A percentile compares a stretch with the other conserved stretches of the same genome.
Evolutionary conservation across 1,284 basidiomycete genomes (phyloP).

Genomic region (Malassezia japonica): DNA sequence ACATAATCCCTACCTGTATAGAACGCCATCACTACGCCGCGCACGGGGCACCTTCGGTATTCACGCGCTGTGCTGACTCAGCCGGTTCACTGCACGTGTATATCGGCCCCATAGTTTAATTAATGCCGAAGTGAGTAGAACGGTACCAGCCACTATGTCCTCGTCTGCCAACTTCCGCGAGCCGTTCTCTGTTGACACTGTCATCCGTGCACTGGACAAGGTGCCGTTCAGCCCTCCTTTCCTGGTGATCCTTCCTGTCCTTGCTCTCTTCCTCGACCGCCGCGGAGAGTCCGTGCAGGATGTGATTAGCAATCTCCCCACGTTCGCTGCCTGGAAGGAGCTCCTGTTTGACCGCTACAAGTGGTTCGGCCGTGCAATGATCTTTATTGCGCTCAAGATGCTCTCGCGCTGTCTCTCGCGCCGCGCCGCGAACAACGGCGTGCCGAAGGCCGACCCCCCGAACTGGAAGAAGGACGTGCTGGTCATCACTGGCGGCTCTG

Average conservation of each 20-base stretch:
- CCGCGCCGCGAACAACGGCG: slow-evolving; percentile 31
- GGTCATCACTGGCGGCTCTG: slow-evolving; percentile 42
- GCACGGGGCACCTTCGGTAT: too few relatives aligned
- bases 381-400: slow-evolving; percentile 27
- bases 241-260: slow-evolving; percentile 28
- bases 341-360: slow-evolving; percentile 30
- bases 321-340: not conserved
- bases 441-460: slow-evolving; percentile 26
- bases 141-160: not conserved
- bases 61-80: too few relatives aligned
- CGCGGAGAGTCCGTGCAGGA: slow-evolving; percentile 7
- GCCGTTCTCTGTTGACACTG: slow-evolving; percentile 19
- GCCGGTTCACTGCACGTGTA: too few relatives aligned
- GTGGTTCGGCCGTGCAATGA: slow-evolving; percentile 26
- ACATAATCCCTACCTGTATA: too few relatives aligned
- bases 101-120: too few relatives aligned
- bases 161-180: too few relatives aligned
- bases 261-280: slow-evolving; percentile 26
- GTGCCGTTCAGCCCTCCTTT: slow-evolving; percentile 31
- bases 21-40: too few relatives aligned
- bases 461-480: slow-evolving; percentile 38
- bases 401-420: slow-evolving; percentile 28
- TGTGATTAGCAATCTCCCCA: slow-evolving; percentile 3
- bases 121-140: too few relatives aligned
- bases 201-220: slow-evolving; percentile 22